phyloP scores from a whole-genome alignment of 2,329 filamentous ascomycete species.

The Fusarium cyanostomum region DNA sequence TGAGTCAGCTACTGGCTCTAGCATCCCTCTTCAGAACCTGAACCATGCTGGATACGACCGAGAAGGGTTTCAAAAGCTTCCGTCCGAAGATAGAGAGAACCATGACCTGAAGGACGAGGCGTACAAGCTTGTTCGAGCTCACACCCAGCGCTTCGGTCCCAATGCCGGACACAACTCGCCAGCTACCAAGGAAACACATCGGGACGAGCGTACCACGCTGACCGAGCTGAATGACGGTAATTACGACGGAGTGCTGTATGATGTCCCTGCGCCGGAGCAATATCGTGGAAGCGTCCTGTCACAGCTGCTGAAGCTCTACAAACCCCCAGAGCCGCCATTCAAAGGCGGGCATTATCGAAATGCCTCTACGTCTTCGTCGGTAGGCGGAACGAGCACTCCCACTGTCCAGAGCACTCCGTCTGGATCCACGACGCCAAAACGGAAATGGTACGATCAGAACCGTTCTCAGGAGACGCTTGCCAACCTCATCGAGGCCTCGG shows the following conservation, averaged over 20 bases:
- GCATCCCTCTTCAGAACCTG: constrained; percentile 49
- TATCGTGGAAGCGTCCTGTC: constrained; percentile 58
- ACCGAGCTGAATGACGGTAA: constrained; percentile 52
- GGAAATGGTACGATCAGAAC: constrained; percentile 61
- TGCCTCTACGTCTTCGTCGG: constrained; percentile 41
- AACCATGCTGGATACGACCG: constrained; percentile 16
- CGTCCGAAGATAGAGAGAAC: constrained; percentile 15
- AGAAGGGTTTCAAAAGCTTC: constrained; percentile 34
- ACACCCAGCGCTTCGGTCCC: constrained; percentile 46
- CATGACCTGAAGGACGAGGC: constrained; percentile 47
- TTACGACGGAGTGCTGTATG: constrained; percentile 52
- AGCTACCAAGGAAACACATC: constrained; percentile 19
- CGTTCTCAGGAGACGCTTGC: constrained; percentile 58
- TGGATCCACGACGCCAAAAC: constrained; percentile 54
- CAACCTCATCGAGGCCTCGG: constrained; percentile 59
- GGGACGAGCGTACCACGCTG: constrained; percentile 33
- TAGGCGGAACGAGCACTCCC: constrained; percentile 46
- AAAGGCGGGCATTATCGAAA: constrained; percentile 36
- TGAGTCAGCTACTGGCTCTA: constrained; percentile 37
- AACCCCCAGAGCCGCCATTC: constrained; percentile 46
- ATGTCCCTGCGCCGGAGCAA: constrained; percentile 52
- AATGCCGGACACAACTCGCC: constrained; percentile 13
- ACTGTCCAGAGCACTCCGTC: constrained; percentile 49
- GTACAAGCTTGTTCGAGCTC: constrained; percentile 55
- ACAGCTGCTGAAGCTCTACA: constrained; percentile 59